phyloP scores from a whole-genome alignment of 768 basidiomycete species.

The Mycena epipterygia region DNA sequence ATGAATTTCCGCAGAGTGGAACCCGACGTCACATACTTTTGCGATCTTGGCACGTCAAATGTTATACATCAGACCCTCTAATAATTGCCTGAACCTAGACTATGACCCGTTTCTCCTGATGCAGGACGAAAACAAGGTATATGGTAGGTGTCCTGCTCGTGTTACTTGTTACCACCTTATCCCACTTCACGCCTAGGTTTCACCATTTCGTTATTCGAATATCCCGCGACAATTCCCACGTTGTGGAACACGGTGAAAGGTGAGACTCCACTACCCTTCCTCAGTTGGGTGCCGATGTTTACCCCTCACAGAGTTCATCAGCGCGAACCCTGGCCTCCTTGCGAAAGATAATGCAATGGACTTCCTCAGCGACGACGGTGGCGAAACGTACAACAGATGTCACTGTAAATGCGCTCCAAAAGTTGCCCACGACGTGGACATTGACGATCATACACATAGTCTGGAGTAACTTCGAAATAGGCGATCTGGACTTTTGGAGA shows the following conservation, averaged over 20 bases:
- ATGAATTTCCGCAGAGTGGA: conserved; percentile 54
- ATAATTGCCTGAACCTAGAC: neutral
- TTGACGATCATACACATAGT: conserved; percentile 58
- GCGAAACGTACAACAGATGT: conserved; percentile 80
- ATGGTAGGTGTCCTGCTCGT: conserved; percentile 62
- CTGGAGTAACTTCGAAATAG: conserved; percentile 97
- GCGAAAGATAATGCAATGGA: conserved; percentile 80
- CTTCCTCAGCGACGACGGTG: conserved; percentile 86
- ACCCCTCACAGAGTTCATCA: conserved; percentile 75
- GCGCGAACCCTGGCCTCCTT: conserved; percentile 70
- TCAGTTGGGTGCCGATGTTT: neutral
- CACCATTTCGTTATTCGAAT: conserved; percentile 87
- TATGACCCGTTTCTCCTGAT: conserved; percentile 92
- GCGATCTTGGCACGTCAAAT: conserved; percentile 70
- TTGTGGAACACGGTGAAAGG: conserved; percentile 87
- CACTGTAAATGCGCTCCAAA: conserved; percentile 63
- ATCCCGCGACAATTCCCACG: conserved; percentile 86
- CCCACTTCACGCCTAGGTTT: conserved; percentile 63
- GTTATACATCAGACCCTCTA: neutral
- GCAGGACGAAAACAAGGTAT: conserved; percentile 88
- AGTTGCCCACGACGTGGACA: neutral
- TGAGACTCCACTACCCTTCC: conserved; percentile 39
- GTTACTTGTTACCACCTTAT: conserved; percentile 34
- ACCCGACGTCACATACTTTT: conserved; percentile 91
- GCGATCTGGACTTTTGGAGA: conserved; percentile 86